Conservation (phyloP, 805 yeast genomes). For the Candida vaughaniae region DNA sequence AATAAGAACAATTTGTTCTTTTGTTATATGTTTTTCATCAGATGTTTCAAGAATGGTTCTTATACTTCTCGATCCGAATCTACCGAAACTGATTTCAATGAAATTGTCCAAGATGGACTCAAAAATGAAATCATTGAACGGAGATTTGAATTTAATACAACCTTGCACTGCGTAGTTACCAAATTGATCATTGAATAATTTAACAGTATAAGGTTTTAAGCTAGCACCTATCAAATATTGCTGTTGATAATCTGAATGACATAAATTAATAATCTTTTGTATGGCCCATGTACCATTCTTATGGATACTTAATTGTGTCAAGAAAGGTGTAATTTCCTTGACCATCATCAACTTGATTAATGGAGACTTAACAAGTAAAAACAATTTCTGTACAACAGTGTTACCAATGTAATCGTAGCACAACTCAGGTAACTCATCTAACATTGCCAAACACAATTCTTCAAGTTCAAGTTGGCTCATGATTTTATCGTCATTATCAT, state of each 20-base stretch:
- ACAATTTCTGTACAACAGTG: constrained; percentile 90
- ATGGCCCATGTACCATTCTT: constrained; percentile 99
- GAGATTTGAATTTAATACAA: constrained; percentile 84
- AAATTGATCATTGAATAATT: constrained; percentile 89
- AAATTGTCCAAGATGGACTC: constrained; percentile 79
- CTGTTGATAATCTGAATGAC: constrained; percentile 48
- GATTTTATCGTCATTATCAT: constrained; percentile 13
- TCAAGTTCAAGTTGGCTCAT: constrained; percentile 65
- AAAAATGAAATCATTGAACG: constrained; percentile 85
- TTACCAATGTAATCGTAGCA: constrained; percentile 93
- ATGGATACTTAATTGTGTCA: constrained; percentile 92
- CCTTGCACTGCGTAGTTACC: constrained; percentile 97
- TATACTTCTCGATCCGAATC: constrained; percentile 94
- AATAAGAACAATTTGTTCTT: constrained; percentile 67
- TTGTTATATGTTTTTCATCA: constrained; percentile 27
- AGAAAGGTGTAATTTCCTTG: constrained; percentile 68
- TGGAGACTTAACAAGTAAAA: constrained; percentile 63
- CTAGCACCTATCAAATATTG: constrained; percentile 65
- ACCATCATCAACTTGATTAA: constrained; percentile 79
- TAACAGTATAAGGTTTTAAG: constrained; percentile 77
- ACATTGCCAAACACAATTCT: constrained; percentile 77
- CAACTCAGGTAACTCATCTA: constrained; percentile 84
- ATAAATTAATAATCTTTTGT: constrained; percentile 81
- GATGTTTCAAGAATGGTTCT: constrained; percentile 88
- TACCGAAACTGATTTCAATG: constrained; percentile 76